Base-by-base conservation (phyloP, 1,284 basidiomycete species). In the Pisolithus thermaeus region DNA sequence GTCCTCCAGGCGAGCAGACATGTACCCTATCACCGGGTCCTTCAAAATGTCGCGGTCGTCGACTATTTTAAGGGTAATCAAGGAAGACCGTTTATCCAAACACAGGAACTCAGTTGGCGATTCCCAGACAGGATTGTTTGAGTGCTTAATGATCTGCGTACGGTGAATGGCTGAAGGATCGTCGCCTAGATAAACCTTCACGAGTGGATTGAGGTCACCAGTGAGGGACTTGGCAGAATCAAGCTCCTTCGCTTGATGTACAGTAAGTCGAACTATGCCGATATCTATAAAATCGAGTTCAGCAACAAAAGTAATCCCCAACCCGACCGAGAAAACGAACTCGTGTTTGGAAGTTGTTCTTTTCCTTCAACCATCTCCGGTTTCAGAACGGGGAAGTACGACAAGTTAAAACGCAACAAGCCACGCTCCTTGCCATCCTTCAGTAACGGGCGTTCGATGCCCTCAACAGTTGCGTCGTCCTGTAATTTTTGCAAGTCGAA, bases 231-330 rank as follows among this genome's bases (percentile, higher is more conserved):
- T 85, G 51, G 75, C 73, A 27, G 74, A 65, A 60, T 95, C 90
- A 51, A 99, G 81, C 49, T 97, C 94, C 71, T 98, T 98, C 28
- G 93, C 96, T 71, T 97, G 94, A 63, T 98, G 96, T 38, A 99
- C 65, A 16, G 84, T 87, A 49, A 99, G 74, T 50, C 97, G 92
- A 27, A 95, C 91, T 51, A 99, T 92, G 57, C 97, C 97, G 37
- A 92, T 87, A 53, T 79, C 86, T 88, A 38, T n/a, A 52, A 28
- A 18, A 44, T 47, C 8, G 53, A 53, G 40, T 36, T 20, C 16
- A 27, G 37, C 8, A 36, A 16, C 18, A 3, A 4, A 16, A 8
- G 4, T 12, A 0, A 18, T 12, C 37, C 44, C n/a, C 11, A 48
- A 30, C 22, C 38, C 47, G 38, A 45, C 18, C 18, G n/a, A 28